Base-by-base conservation (phyloP, 768 basidiomycete genomes). In the Pleurotus giganteus region DNA sequence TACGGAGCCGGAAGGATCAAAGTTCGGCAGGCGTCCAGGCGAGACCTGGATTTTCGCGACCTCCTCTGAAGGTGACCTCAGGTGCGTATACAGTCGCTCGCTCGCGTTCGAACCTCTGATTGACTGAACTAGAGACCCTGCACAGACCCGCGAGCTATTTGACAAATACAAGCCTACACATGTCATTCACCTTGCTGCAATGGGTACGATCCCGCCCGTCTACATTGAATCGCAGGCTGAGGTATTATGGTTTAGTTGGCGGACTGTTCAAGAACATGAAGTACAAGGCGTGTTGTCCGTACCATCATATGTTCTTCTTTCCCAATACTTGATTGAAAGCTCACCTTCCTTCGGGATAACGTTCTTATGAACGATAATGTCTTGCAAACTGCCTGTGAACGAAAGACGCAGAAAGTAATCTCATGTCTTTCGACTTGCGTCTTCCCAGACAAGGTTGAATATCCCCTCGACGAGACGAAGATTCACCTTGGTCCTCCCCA, bases 351-450 rank as follows among this genome's bases (percentile, higher is more conserved):
- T 19, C 88, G 94, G 17, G 94, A 97, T 65, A 98, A 98, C 72
- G 82, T 88, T 66, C 79, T 94, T 58, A 98, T 98, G 74, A 98
- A 98, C 72, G 92, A 96, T 68, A 94, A 94, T 69, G 85, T 98
- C 37, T 79, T 98, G 19, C 83, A 94, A 66, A 77, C 81, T 28
- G 77, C 93, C 6, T 80, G 91, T 65, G 75, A 84, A 59, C 73
- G 78, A 63, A 76, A 83, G 47, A 79, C 79, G 19, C 61, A 80
- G 58, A 98, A 97, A 71, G 79, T 96, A 61, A 88, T 98, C 55
- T 97, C 95, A 11, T 98, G 95, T 66, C 83, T 98, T 34, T 97
- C 95, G 8, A 98, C 96, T 37, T 98, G 95, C 66, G 93, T 98
- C 43, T 98, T 95, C 77, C 95, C 95, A 0, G 95, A 98, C 71